Base-by-base conservation (phyloP, 768 basidiomycete species). In the Steccherinum ochraceum region DNA sequence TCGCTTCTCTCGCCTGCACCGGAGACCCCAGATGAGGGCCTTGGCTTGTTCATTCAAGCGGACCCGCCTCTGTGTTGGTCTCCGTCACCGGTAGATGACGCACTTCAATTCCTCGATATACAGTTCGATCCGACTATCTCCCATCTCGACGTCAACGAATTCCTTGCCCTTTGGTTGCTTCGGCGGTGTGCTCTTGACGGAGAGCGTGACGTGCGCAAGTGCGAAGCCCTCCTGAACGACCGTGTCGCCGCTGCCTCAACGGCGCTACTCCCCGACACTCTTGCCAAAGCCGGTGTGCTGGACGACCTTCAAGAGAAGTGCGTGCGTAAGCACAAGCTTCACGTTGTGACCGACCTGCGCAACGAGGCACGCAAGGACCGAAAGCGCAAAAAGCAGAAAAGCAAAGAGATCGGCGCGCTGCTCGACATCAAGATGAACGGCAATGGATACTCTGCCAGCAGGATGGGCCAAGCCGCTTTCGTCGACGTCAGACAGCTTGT, bases 381-480 rank as follows among this genome's bases (percentile, higher is more conserved):
- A 54, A 80, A 78, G 62, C 66, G 69, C 46, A 76, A 79, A 57
- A 75, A 76, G 57, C 83, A 81, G 63, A 67, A 74, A 39, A 71
- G 72, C 20, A 72, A 74, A 53, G 83, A 85, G 67, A 65, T 84
- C 11, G 72, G 74, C 7, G 69, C 77, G 26, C 67, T 84, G 53
- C 64, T 85, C 55, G 70, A 79, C 58, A 61, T 84, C 54, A 84
- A 84, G 65, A 58, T 80, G 54, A 43, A 23, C 41, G 41, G 41
- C 16, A n/a, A n/a, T n/a, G n/a, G n/a, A n/a, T n/a, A n/a, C n/a
- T n/a, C n/a, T n/a, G n/a, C n/a, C n/a, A n/a, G n/a, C n/a, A n/a
- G n/a, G n/a, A n/a, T n/a, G n/a, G 49, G 43, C 49, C 12, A 45
- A 20, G 43, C 2, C 48, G 47, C 41, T 50, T 39, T 4, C 56